Evolutionary conservation across 2,329 filamentous ascomycete genomes (phyloP), one percentile per base, ranked within the genome.

Genomic region (Teratosphaeria gauchensis): DNA sequence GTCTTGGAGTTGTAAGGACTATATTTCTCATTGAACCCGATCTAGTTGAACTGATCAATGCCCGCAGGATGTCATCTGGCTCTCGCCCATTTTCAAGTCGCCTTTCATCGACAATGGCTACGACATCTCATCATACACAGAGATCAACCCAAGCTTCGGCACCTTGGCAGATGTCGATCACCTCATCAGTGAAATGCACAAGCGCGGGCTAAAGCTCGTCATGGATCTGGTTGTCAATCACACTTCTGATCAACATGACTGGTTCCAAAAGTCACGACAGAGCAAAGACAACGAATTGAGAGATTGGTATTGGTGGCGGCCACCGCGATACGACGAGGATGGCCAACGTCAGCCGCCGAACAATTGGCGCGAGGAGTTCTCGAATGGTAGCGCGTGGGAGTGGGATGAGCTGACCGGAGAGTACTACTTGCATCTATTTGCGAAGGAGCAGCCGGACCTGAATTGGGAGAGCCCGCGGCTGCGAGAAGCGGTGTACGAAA

Each of bases 371-470:
- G 1, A 84, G 84, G 1, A n/a, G n/a, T 56, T 32, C 30, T 46
- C 38, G 38, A 28, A 33, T 9, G 56, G 56, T 16, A 54, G 51
- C n/a, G 56, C 51, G 33, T 90, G 87, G 88, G 77, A 84, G 60
- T 92, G 83, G 76, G 88, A 91, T 65, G 83, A 88, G 63, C 70
- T 74, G 21, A 89, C 87, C 0, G 78, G 80, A 54, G 86, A 92
- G 72, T 92, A 90, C 71, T 92, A 90, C 67, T 81, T 92, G 0
- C 85, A 88, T 61, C 79, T 94, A 8, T 95, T 90, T 71, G 84
- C 86, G 4, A 81, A 80, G 5, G 84, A 89, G 63, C 89, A 94
- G 69, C 89, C 90, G 0, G 90, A 94, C 65, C 78, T 94, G 19
- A 95, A 94, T 73, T 94, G 89, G 88, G 87, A 92, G 68, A 88